phyloP scores from a whole-genome alignment of 441 rosid species.

The Pelargonium myrrhifolium region DNA sequence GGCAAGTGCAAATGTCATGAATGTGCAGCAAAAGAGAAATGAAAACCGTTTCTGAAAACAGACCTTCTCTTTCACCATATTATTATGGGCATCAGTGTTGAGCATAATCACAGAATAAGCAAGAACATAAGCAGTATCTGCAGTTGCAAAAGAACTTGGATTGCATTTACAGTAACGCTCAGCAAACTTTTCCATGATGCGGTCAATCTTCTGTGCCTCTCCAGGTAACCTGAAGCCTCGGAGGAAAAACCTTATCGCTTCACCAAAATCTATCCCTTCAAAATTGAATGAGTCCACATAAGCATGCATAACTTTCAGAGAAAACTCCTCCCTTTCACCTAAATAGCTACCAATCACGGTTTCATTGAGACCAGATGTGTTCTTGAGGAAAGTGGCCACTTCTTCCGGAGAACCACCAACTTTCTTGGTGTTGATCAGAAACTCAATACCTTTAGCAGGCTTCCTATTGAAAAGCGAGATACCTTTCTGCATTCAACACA shows the following conservation, averaged over 20 bases:
- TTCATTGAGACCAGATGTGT: conserved; percentile 66
- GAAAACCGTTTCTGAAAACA: conserved; percentile 24
- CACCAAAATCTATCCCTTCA: conserved; percentile 84
- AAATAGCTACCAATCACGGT: conserved; percentile 90
- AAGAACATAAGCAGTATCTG: conserved; percentile 97
- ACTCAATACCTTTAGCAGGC: conserved; percentile 92
- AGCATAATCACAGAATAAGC: conserved; percentile 99
- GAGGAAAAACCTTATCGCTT: conserved; percentile 89
- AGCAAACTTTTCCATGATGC: conserved; percentile 97
- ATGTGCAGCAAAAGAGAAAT: conserved; percentile 19
- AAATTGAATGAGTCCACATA: conserved; percentile 94
- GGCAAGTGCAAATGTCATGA: conserved; percentile 1
- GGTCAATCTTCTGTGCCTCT: conserved; percentile 99
- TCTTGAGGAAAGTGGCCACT: conserved; percentile 72
- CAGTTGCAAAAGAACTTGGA: conserved; percentile 85
- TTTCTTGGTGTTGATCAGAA: conserved; percentile 65
- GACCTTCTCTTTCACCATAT: conserved; percentile 98
- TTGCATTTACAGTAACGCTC: conserved; percentile 97
- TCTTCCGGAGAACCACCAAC: conserved; percentile 75
- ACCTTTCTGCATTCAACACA: conserved; percentile 74
- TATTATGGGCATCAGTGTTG: conserved; percentile 96
- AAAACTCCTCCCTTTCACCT: conserved; percentile 95
- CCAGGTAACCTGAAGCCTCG: conserved; percentile 93
- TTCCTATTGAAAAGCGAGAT: conserved; percentile 78
- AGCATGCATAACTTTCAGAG: conserved; percentile 92